phyloP scores from a whole-genome alignment of 768 basidiomycete genomes.

The Kwoniella bestiolae region DNA sequence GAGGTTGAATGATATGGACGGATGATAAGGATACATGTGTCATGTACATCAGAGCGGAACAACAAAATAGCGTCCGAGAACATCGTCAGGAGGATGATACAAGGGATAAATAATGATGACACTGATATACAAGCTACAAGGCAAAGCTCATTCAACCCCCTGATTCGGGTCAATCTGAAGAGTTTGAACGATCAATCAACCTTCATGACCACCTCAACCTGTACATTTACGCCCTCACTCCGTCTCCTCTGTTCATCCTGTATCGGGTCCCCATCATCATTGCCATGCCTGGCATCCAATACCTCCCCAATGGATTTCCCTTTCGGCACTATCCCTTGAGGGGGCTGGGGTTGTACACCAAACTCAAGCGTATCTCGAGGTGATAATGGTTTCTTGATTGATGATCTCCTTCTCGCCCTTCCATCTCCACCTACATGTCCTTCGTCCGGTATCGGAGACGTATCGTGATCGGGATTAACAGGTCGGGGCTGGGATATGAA shows the following conservation, averaged over 20 bases:
- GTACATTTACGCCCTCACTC: constrained; percentile 4
- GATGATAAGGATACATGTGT: no score
- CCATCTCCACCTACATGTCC: no score
- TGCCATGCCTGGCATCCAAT: background rate
- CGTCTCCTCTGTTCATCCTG: background rate
- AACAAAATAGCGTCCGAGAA: no score
- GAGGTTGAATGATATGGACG: no score
- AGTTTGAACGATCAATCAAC: constrained; percentile 8
- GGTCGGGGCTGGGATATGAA: background rate
- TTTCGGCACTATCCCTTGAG: background rate
- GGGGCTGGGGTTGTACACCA: background rate
- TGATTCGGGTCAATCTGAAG: no score
- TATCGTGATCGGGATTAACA: background rate
- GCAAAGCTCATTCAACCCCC: background rate
- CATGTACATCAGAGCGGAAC: no score
- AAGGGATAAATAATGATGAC: background rate
- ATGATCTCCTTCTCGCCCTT: background rate
- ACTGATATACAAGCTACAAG: background rate
- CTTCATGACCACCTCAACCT: constrained; percentile 17
- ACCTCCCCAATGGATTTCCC: background rate
- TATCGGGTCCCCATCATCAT: background rate
- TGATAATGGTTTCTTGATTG: background rate
- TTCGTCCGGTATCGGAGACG: background rate
- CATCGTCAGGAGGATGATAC: no score
- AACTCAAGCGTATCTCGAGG: background rate